Evolutionary conservation across 805 yeast species (phyloP), one percentile per base, ranked within the genome.

Genomic region (Lipomyces orientalis): DNA sequence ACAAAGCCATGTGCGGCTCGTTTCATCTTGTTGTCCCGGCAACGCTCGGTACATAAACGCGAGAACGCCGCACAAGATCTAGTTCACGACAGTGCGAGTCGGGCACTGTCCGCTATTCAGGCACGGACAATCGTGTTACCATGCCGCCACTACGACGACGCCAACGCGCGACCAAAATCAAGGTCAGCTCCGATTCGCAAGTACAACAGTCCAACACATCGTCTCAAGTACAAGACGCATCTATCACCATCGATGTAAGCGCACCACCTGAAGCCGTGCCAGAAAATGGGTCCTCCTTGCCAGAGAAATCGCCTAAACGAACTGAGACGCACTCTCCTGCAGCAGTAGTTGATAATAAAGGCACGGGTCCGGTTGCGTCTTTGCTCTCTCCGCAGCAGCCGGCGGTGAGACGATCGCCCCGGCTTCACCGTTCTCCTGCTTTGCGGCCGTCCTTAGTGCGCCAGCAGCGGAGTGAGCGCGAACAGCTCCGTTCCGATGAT

Each of bases 121-220:
- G 25, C 10, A 19, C n/a, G 14, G n/a, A 34, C 22, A 54, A 43
- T 16, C 4, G 39, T n/a, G 10, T 37, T 16, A 43, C 34, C 19
- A 64, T 64, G 67, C 58, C 64, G 14, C 64, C 67, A 12, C 49
- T 60, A 16, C 64, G 64, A 16, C 60, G 67, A 2, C 61, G 62
- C 19, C 67, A 55, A 29, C 64, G 67, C 6, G 57, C 37, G 7
- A 19, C 51, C 4, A 56, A 51, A 33, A 49, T 6, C 49, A 9
- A 16, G 49, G 25, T 19, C 16, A 43, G 7, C n/a, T 43, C 49
- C 7, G 22, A 46, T 49, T 31, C 37, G 22, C 63, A 56, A 5
- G 34, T 39, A n/a, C 25, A 14, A 1, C 54, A 4, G 5, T 54
- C 29, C 16, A 8, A 19, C 33, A 31, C 64, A 19, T 52, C 64